Percentiles rank a stretch among this genome's conserved stretches.
These are phyloP conservation scores for Chalaropsis ovoidea DNA, from an alignment of 2,329 filamentous ascomycete species.

Conservation along the genomic window DNA sequence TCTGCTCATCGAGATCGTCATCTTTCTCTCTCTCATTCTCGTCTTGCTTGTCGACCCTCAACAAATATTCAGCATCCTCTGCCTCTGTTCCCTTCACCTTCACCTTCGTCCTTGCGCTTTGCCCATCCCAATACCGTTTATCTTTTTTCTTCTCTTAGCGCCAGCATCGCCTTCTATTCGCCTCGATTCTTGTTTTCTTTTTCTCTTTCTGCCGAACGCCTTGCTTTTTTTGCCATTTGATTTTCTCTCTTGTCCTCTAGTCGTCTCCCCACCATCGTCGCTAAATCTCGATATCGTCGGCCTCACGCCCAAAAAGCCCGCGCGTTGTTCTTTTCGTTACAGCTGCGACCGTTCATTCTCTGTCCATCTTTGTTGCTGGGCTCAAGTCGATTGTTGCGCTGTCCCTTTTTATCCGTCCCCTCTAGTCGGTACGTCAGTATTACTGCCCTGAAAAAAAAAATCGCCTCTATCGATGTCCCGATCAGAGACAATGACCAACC, in stretches of 20 bases:
- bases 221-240: neutral
- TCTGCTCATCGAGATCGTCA: slow-evolving; percentile 16
- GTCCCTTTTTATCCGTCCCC: slow-evolving; percentile 20
- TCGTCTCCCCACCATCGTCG: neutral
- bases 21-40: neutral
- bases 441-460: too few species aligned
- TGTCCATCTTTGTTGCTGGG: slow-evolving; percentile 3
- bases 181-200: neutral
- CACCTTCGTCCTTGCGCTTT: neutral
- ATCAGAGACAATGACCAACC: neutral
- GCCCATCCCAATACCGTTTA: neutral
- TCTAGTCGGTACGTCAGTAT: slow-evolving; percentile 19
- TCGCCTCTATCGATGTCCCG: slow-evolving; percentile 1
- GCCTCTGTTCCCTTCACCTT: neutral
- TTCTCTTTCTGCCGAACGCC: neutral
- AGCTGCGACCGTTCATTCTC: slow-evolving; percentile 7
- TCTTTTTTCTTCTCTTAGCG: slow-evolving; percentile 5
- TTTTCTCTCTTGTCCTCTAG: neutral
- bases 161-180: slow-evolving; percentile 8
- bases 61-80: slow-evolving; percentile 7
- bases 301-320: neutral
- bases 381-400: slow-evolving; percentile 10
- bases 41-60: slow-evolving; percentile 10
- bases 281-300: neutral
- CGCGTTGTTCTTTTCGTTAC: slow-evolving; percentile 23